Conservation (phyloP, 371 early-diverging fungal species). For the Cokeromyces recurvatus region DNA sequence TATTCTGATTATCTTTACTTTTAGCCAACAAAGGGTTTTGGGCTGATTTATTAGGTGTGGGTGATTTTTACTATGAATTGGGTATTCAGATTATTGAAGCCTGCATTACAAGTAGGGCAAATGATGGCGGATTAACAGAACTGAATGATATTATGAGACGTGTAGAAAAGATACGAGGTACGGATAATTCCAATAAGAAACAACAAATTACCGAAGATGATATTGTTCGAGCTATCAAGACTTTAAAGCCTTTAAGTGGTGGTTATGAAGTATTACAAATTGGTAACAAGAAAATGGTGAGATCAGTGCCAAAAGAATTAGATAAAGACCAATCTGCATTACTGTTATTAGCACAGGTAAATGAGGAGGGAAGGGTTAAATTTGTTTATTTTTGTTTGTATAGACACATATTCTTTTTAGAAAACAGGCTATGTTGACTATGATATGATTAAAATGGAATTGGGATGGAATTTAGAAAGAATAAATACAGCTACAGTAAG, state of each 20-base stretch:
- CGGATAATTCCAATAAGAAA: slow-evolving; percentile 24
- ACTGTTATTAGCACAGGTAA: slow-evolving; percentile 68
- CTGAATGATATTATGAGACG: slow-evolving; percentile 68
- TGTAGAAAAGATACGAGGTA: slow-evolving; percentile 61
- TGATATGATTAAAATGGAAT: slow-evolving; percentile 41
- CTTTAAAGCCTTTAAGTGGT: slow-evolving; percentile 78
- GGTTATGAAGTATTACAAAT: slow-evolving; percentile 80
- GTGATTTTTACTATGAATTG: slow-evolving; percentile 97
- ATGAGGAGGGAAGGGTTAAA: background rate
- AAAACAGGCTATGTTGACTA: slow-evolving; percentile 63
- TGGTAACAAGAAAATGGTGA: slow-evolving; percentile 77
- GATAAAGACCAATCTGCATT: slow-evolving; percentile 74
- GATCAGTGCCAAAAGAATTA: slow-evolving; percentile 87
- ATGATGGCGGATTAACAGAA: slow-evolving; percentile 90
- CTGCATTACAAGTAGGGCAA: slow-evolving; percentile 77
- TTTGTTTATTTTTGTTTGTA: background rate
- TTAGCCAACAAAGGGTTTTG: slow-evolving; percentile 94
- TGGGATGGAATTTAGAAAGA: slow-evolving; percentile 64
- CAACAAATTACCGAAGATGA: slow-evolving; percentile 59
- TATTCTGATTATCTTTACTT: background rate
- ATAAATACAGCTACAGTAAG: slow-evolving; percentile 35
- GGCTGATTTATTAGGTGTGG: slow-evolving; percentile 90
- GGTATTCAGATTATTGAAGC: slow-evolving; percentile 89
- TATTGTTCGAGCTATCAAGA: slow-evolving; percentile 79
- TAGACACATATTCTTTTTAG: slow-evolving; percentile 14